These are phyloP conservation scores for Fomitopsis serialis DNA, from an alignment of 768 basidiomycete species.

Conservation along the genomic window DNA sequence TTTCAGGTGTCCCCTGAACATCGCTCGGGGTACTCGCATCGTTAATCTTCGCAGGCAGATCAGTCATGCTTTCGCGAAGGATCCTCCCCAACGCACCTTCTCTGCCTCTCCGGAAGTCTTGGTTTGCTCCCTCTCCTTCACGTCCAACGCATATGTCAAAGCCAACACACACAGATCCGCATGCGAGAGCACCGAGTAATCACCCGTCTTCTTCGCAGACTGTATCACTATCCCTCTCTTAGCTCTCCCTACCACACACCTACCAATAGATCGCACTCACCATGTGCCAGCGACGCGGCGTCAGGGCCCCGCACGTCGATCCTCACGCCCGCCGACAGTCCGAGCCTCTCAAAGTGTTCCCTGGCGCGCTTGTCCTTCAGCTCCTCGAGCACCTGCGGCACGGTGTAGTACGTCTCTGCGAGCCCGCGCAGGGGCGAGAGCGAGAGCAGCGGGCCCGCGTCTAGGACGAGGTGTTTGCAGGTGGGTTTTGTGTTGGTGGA, in stretches of 20 bases:
- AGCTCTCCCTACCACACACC: slow-evolving; percentile 2
- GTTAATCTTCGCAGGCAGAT: not conserved
- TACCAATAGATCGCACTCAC: slow-evolving; percentile 29
- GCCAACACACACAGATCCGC: slow-evolving; percentile 90
- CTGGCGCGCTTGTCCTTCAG: slow-evolving; percentile 84
- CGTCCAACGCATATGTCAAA: slow-evolving; percentile 74
- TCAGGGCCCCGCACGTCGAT: slow-evolving; percentile 69
- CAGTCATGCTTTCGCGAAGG: too few relatives aligned
- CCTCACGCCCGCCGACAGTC: slow-evolving; percentile 69
- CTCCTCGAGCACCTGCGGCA: slow-evolving; percentile 87
- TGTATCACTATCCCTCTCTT: slow-evolving; percentile 61
- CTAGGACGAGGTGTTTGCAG: slow-evolving; percentile 81
- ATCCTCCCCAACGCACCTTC: not conserved
- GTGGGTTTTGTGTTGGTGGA: slow-evolving; percentile 28
- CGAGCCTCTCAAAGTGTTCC: slow-evolving; percentile 80
- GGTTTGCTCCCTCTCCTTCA: slow-evolving; percentile 35
- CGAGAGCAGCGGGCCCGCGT: slow-evolving; percentile 90
- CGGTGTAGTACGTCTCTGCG: slow-evolving; percentile 80
- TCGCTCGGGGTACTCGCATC: not conserved
- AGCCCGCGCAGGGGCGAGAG: slow-evolving; percentile 86
- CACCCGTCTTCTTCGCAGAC: slow-evolving; percentile 93
- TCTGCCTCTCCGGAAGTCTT: slow-evolving; percentile 19
- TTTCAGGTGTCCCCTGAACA: not conserved
- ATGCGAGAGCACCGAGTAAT: slow-evolving; percentile 87
- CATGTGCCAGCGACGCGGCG: slow-evolving; percentile 59